These are phyloP conservation scores for Diutina neorugosa DNA, from an alignment of 1,139 yeast genomes.

Conservation along the genomic window DNA sequence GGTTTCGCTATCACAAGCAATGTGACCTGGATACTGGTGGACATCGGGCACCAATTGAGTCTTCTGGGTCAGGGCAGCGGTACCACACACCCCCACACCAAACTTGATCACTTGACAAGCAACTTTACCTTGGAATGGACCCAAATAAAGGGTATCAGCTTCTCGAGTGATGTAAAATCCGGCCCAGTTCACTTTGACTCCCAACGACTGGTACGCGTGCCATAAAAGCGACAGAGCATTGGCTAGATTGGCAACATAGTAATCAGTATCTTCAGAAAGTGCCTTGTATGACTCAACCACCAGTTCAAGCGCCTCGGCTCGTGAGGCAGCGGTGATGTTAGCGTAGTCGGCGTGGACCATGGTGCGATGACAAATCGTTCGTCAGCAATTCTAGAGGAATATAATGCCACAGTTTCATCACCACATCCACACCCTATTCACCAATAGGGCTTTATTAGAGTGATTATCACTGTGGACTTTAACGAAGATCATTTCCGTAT, in stretches of 20 bases:
- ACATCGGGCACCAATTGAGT: conserved; percentile 78
- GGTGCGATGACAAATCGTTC: background rate
- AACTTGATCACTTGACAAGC: conserved; percentile 76
- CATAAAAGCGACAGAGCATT: conserved; percentile 79
- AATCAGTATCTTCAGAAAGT: conserved; percentile 44
- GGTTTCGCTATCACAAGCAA: conserved; percentile 95
- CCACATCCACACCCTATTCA: no score
- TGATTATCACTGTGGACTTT: no score
- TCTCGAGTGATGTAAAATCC: conserved; percentile 63
- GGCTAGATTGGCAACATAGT: conserved; percentile 85
- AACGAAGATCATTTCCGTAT: no score
- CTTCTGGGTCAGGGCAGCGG: conserved; percentile 44
- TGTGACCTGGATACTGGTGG: conserved; percentile 74
- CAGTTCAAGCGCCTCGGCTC: conserved; percentile 46
- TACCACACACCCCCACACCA: conserved; percentile 89
- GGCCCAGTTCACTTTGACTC: conserved; percentile 69
- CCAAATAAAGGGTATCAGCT: conserved; percentile 47
- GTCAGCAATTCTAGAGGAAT: background rate
- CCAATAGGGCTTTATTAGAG: no score
- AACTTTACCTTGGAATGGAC: conserved; percentile 94
- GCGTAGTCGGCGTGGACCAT: conserved; percentile 52
- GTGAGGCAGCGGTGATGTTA: conserved; percentile 29
- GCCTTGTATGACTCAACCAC: conserved; percentile 55
- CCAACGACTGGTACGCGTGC: conserved; percentile 68
- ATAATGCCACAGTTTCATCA: background rate